Evolutionary conservation across 495 filamentous ascomycete species (phyloP).

Genomic region (Parachaetomium inaequale): DNA sequence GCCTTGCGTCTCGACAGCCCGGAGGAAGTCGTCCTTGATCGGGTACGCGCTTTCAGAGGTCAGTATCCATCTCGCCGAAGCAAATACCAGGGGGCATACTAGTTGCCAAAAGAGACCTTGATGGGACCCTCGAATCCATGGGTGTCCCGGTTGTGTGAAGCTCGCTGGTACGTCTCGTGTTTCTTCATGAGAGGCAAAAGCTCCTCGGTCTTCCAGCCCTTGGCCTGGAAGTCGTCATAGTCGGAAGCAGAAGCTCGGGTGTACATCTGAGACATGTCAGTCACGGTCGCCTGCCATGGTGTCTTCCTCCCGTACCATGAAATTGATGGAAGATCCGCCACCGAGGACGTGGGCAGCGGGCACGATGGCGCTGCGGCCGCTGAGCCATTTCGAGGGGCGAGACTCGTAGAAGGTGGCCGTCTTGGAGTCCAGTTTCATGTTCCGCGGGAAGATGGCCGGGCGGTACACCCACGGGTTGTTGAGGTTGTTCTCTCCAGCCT

Average conservation of each 20-base stretch:
- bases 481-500: slow-evolving; percentile 74
- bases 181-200: slow-evolving; percentile 78
- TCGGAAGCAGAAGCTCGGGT: slow-evolving; percentile 76
- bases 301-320: slow-evolving; percentile 53
- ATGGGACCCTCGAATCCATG: slow-evolving; percentile 81
- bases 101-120: slow-evolving; percentile 80
- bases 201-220: slow-evolving; percentile 78
- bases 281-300: not conserved
- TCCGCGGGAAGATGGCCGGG: slow-evolving; percentile 69
- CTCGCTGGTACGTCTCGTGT: slow-evolving; percentile 78
- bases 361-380: slow-evolving; percentile 68
- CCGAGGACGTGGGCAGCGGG: slow-evolving; percentile 76
- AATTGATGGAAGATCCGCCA: slow-evolving; percentile 77
- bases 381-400: slow-evolving; percentile 67
- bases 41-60: slow-evolving; percentile 43
- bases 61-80: not conserved
- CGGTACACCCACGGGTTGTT: slow-evolving; percentile 83
- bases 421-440: slow-evolving; percentile 63
- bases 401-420: slow-evolving; percentile 84
- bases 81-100: slow-evolving; percentile 36
- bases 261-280: slow-evolving; percentile 62
- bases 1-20: slow-evolving; percentile 71
- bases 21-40: slow-evolving; percentile 73
- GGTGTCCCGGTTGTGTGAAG: slow-evolving; percentile 68
- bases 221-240: slow-evolving; percentile 79